These are phyloP conservation scores for Aspergillus tamarii DNA, from an alignment of 2,329 filamentous ascomycete species.

Conservation along the genomic window DNA sequence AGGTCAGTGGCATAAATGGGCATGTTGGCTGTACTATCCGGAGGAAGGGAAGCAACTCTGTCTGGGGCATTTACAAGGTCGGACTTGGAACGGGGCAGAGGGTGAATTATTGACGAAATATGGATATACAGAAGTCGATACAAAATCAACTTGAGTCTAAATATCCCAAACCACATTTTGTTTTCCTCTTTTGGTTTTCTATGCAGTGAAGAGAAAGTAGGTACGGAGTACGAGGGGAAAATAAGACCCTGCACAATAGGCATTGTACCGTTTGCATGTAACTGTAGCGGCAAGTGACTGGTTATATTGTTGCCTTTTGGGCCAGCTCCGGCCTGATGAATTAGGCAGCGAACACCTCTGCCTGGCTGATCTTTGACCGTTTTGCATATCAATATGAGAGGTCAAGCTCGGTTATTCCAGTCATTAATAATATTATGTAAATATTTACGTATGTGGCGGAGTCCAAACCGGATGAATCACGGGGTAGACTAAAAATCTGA, in stretches of 20 bases:
- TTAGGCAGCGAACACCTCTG: neutral
- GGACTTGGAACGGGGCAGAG: slow-evolving; percentile 11
- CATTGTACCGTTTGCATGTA: neutral
- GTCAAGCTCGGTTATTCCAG: neutral
- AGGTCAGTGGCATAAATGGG: slow-evolving; percentile 13
- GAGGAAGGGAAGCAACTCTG: slow-evolving; percentile 7
- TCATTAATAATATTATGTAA: neutral
- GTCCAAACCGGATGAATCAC: neutral
- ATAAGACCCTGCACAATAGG: neutral
- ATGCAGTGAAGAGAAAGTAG: neutral
- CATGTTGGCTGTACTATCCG: slow-evolving; percentile 15
- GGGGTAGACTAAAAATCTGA: neutral
- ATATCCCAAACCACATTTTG: neutral
- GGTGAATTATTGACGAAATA: neutral
- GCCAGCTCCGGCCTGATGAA: neutral
- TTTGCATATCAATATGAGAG: neutral
- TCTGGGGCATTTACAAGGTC: slow-evolving; percentile 13
- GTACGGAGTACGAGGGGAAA: neutral
- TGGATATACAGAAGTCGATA: neutral
- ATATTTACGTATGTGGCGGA: neutral
- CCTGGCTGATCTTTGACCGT: too few species aligned
- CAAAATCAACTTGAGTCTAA: neutral
- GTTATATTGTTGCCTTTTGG: neutral
- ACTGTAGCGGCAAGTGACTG: neutral
- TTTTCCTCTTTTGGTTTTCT: neutral